Percentiles rank a stretch among this genome's conserved stretches.
Conservation (phyloP, 2,329 filamentous ascomycete species). For the Hymenoscyphus linearis region DNA sequence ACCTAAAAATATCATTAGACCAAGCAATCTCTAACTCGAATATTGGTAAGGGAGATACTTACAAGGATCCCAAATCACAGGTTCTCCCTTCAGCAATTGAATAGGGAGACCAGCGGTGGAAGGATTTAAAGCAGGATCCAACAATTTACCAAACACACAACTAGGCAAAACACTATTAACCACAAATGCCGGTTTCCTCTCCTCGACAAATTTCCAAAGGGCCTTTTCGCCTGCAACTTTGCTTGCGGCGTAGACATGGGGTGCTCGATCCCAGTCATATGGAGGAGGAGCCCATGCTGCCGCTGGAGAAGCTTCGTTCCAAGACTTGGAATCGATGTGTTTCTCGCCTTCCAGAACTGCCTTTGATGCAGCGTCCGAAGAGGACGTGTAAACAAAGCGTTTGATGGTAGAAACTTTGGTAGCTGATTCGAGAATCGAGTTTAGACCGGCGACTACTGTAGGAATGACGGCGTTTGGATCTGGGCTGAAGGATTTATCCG, state of each 20-base stretch:
- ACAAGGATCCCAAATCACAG: not conserved
- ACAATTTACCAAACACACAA: slow-evolving; percentile 12
- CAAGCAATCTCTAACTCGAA: not conserved
- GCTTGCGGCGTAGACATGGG: slow-evolving; percentile 35
- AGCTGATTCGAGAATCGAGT: slow-evolving; percentile 34
- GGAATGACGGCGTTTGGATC: slow-evolving; percentile 40
- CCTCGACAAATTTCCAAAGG: slow-evolving; percentile 36
- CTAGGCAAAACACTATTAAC: slow-evolving; percentile 27
- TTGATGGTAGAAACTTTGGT: slow-evolving; percentile 32
- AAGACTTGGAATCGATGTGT: slow-evolving; percentile 28
- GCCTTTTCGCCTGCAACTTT: slow-evolving; percentile 36
- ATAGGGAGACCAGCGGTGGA: not conserved
- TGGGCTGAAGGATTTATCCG: slow-evolving; percentile 31
- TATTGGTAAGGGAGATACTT: not conserved
- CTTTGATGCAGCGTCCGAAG: slow-evolving; percentile 22
- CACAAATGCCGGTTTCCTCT: slow-evolving; percentile 29
- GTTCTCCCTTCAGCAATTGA: not conserved
- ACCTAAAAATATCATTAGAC: not conserved
- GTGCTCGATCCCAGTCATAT: slow-evolving; percentile 19
- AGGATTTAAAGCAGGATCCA: not conserved
- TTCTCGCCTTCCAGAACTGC: slow-evolving; percentile 20
- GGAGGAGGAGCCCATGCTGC: slow-evolving; percentile 35
- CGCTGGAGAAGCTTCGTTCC: slow-evolving; percentile 33
- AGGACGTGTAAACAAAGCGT: slow-evolving; percentile 38
- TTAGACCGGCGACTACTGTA: slow-evolving; percentile 26